Evolutionary conservation across 345 rosid species (phyloP).

Genomic region (Ceriops decandra): DNA sequence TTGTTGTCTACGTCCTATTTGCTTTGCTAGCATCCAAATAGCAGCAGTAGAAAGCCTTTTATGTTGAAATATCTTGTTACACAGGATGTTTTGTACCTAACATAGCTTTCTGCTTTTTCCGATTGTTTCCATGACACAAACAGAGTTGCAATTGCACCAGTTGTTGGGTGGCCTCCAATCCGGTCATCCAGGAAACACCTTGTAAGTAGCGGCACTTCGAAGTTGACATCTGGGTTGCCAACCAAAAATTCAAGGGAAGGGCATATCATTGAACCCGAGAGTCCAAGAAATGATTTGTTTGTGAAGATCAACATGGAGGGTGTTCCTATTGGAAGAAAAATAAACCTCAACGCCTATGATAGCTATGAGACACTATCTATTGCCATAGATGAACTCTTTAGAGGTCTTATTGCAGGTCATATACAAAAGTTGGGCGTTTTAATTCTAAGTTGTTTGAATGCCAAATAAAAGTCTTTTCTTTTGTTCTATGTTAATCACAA

Average conservation of each 20-base stretch:
- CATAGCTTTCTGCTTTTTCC: not conserved
- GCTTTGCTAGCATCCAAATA: too few species aligned
- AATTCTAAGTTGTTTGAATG: not conserved
- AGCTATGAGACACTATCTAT: conserved; percentile 76
- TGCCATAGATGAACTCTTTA: conserved; percentile 87
- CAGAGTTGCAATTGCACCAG: conserved; percentile 89
- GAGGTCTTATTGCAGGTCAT: conserved; percentile 88
- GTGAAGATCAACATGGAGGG: conserved; percentile 99
- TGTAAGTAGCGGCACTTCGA: conserved; percentile 58
- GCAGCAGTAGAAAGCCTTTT: too few species aligned
- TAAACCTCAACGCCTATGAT: conserved; percentile 71
- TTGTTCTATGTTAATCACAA: too few species aligned
- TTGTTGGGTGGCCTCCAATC: conserved; percentile 99
- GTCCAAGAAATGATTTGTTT: conserved; percentile 49
- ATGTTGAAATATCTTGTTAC: too few species aligned
- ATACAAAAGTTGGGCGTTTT: not conserved
- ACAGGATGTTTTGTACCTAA: too few species aligned
- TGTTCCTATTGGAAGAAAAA: conserved; percentile 96
- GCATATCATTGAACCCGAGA: conserved; percentile 25
- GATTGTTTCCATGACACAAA: conserved; percentile 12
- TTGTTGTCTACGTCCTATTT: too few species aligned
- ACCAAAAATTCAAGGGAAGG: conserved; percentile 34
- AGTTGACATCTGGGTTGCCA: conserved; percentile 45
- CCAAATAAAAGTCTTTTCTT: too few species aligned
- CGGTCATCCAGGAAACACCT: conserved; percentile 86